phyloP scores from a whole-genome alignment of 2,329 filamentous ascomycete species.

The Pseudogymnoascus sp. region DNA sequence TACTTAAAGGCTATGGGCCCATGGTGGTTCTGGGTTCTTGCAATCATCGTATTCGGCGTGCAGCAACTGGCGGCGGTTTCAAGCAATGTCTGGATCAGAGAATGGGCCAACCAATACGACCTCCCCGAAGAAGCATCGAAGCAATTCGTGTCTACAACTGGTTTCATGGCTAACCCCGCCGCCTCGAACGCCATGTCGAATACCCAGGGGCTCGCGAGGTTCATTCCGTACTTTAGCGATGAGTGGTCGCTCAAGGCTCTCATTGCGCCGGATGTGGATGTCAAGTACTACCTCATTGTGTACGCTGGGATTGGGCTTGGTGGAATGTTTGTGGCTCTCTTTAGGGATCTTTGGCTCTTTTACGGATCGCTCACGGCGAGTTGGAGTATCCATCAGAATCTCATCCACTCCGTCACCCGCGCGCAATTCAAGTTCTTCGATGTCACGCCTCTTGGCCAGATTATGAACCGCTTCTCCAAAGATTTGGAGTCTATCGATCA shows the following conservation, averaged over 20 bases:
- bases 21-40: slow-evolving; percentile 88
- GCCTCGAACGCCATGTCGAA: slow-evolving; percentile 19
- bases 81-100: slow-evolving; percentile 87
- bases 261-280: slow-evolving; percentile 54
- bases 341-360: slow-evolving; percentile 83
- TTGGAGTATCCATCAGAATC: slow-evolving; percentile 66
- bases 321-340: slow-evolving; percentile 73
- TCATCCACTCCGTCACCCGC: slow-evolving; percentile 72
- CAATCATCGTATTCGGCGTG: slow-evolving; percentile 63
- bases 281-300: slow-evolving; percentile 72
- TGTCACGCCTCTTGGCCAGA: slow-evolving; percentile 84
- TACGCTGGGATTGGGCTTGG: slow-evolving; percentile 72
- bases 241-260: slow-evolving; percentile 24
- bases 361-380: slow-evolving; percentile 86
- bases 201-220: slow-evolving; percentile 20
- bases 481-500: slow-evolving; percentile 93
- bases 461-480: slow-evolving; percentile 99
- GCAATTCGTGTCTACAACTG: slow-evolving; percentile 13
- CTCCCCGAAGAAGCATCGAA: slow-evolving; percentile 29
- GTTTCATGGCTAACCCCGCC: slow-evolving; percentile 22
- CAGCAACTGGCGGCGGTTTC: slow-evolving; percentile 82
- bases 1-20: slow-evolving; percentile 89
- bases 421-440: slow-evolving; percentile 98
- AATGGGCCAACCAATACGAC: slow-evolving; percentile 89
- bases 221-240: slow-evolving; percentile 26